phyloP scores from a whole-genome alignment of 2,329 filamentous ascomycete species.

The Phyllosticta citrichinensis region DNA sequence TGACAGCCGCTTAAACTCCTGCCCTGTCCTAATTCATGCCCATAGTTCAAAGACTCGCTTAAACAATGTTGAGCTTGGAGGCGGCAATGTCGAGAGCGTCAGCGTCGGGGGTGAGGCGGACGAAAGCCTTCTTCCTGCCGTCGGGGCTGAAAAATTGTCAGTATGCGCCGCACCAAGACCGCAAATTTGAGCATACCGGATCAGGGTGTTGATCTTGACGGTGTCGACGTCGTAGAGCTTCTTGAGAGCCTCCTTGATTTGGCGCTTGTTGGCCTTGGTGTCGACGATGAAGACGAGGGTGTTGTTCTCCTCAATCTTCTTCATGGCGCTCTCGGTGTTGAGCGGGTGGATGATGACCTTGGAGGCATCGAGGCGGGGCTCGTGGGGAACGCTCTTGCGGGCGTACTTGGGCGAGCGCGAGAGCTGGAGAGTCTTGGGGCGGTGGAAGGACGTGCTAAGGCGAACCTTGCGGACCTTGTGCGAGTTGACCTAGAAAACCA shows the following conservation, averaged over 20 bases:
- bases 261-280: slow-evolving; percentile 88
- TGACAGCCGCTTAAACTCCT: slow-evolving; percentile 8
- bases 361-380: slow-evolving; percentile 88
- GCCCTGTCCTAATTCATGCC: slow-evolving; percentile 1
- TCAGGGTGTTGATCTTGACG: slow-evolving; percentile 98
- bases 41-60: slow-evolving; percentile 36
- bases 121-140: slow-evolving; percentile 97
- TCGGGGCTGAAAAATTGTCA: slow-evolving; percentile 55
- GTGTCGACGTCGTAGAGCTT: slow-evolving; percentile 98
- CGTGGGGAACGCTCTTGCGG: slow-evolving; percentile 85
- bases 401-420: slow-evolving; percentile 91
- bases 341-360: slow-evolving; percentile 97
- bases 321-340: slow-evolving; percentile 99
- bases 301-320: slow-evolving; percentile 99
- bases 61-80: slow-evolving; percentile 97
- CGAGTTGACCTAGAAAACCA: slow-evolving; percentile 51
- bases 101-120: slow-evolving; percentile 88
- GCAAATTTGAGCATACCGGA: slow-evolving; percentile 56
- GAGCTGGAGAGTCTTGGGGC: slow-evolving; percentile 89
- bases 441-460: slow-evolving; percentile 81
- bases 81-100: slow-evolving; percentile 98
- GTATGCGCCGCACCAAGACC: too few relatives aligned
- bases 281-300: slow-evolving; percentile 97
- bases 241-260: slow-evolving; percentile 97
- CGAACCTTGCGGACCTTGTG: slow-evolving; percentile 92